Evolutionary conservation across 2,329 filamentous ascomycete species (phyloP).

Genomic region (Arthroderma uncinatum): DNA sequence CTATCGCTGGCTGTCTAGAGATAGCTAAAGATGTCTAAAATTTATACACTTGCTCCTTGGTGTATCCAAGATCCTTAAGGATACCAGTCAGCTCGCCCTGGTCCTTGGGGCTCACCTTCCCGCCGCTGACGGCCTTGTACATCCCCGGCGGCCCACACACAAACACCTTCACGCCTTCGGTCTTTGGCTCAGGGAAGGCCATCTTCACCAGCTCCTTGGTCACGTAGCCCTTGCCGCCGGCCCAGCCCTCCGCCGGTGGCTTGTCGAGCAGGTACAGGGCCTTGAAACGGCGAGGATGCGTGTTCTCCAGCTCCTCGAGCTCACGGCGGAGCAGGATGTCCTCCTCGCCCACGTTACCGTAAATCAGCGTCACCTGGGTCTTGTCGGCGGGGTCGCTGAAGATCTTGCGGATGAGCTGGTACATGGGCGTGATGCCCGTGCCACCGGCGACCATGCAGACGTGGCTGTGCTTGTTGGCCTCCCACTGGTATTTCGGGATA

Average conservation of each 20-base stretch:
- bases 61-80: conserved; percentile 74
- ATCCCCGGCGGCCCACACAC: conserved; percentile 86
- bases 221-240: conserved; percentile 66
- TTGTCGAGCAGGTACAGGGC: conserved; percentile 91
- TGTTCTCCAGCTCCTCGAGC: conserved; percentile 79
- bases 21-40: too few relatives aligned
- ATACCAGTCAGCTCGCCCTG: conserved; percentile 80
- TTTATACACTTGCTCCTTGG: conserved; percentile 90
- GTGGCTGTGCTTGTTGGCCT: conserved; percentile 85
- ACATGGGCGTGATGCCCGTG: conserved; percentile 97
- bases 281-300: conserved; percentile 86
- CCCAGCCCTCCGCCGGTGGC: conserved; percentile 60
- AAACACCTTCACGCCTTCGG: conserved; percentile 88
- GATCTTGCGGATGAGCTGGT: conserved; percentile 80
- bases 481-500: conserved; percentile 85
- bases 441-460: conserved; percentile 64
- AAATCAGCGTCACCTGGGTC: conserved; percentile 93
- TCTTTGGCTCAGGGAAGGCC: conserved; percentile 83
- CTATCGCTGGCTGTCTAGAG: too few relatives aligned
- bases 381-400: conserved; percentile 94
- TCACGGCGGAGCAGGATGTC: conserved; percentile 88
- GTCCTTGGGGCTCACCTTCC: conserved; percentile 83
- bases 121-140: conserved; percentile 85
- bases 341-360: conserved; percentile 77
- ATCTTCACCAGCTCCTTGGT: conserved; percentile 90